Percentiles rank a stretch among this genome's conserved stretches.
Conservation (phyloP, 1,284 basidiomycete genomes). For the Cutaneotrichosporon spelunceum region DNA sequence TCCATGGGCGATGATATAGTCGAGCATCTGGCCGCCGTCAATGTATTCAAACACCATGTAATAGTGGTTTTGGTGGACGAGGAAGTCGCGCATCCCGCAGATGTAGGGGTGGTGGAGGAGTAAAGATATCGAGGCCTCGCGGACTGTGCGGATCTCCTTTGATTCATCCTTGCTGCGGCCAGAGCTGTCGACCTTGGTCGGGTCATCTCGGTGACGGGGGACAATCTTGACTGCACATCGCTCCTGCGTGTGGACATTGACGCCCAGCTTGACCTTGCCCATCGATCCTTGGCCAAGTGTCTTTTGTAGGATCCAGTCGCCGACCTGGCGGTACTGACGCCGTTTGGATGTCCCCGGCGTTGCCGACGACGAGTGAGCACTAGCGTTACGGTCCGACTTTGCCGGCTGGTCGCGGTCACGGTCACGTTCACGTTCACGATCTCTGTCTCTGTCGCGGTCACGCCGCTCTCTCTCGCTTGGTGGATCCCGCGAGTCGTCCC, state of each 20-base stretch:
- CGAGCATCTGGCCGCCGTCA: conserved; percentile 98
- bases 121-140: conserved; percentile 90
- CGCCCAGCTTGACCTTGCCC: conserved; percentile 98
- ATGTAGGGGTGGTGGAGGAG: conserved; percentile 97
- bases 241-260: conserved; percentile 82
- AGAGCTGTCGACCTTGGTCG: conserved; percentile 42
- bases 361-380: background rate
- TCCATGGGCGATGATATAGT: conserved; percentile 99
- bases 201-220: conserved; percentile 62
- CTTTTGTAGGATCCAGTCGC: conserved; percentile 95
- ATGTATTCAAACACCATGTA: conserved; percentile 99
- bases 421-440: background rate
- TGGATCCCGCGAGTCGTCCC: background rate
- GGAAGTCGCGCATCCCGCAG: conserved; percentile 99
- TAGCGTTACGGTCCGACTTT: background rate
- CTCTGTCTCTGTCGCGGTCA: conserved; percentile 1
- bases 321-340: conserved; percentile 55
- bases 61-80: conserved; percentile 91
- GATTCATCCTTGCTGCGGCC: conserved; percentile 80
- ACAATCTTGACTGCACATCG: conserved; percentile 99
- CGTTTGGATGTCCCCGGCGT: conserved; percentile 10
- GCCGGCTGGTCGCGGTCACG: conserved; percentile 4
- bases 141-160: conserved; percentile 92
- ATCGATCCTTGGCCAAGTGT: conserved; percentile 96
- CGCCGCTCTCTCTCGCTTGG: conserved; percentile 1